Evolutionary conservation across 257 asterid genomes (phyloP).

Genomic region (Scutellaria barbata): DNA sequence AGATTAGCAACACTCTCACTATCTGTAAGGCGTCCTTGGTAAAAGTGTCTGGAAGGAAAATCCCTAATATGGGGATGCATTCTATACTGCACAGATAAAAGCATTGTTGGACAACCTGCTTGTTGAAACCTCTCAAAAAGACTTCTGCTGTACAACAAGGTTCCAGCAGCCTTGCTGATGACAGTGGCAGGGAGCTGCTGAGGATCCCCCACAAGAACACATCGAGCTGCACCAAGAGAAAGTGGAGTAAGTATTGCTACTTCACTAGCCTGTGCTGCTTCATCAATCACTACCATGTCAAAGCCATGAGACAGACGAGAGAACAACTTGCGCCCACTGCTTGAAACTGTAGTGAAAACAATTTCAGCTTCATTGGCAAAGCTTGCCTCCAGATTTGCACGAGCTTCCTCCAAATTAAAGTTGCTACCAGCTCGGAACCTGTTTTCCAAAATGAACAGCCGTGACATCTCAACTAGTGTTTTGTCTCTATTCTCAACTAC

Average conservation of each 20-base stretch:
- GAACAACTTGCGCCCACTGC: constrained; percentile 95
- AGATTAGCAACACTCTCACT: constrained; percentile 81
- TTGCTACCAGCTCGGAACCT: constrained; percentile 76
- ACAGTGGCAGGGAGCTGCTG: constrained; percentile 99
- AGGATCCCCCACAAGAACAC: constrained; percentile 98
- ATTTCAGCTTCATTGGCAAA: constrained; percentile 98
- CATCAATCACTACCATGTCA: constrained; percentile 99
- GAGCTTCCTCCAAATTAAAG: constrained; percentile 96
- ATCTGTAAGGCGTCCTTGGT: constrained; percentile 95
- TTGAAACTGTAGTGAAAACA: constrained; percentile 94
- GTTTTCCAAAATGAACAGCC: constrained; percentile 81
- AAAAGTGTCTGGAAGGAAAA: constrained; percentile 93
- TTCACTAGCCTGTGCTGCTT: constrained; percentile 99
- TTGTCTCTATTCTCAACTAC: constrained; percentile 93
- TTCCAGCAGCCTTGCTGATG: constrained; percentile 99
- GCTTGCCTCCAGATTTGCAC: constrained; percentile 96
- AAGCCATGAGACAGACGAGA: constrained; percentile 96
- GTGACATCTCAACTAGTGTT: constrained; percentile 89
- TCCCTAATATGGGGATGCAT: constrained; percentile 98
- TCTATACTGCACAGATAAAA: constrained; percentile 92
- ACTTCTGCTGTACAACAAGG: constrained; percentile 92
- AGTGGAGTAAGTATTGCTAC: constrained; percentile 93
- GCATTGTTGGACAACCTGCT: constrained; percentile 98
- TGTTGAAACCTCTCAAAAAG: constrained; percentile 97
- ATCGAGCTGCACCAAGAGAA: constrained; percentile 95